These are phyloP conservation scores for Amanita polypyramis DNA, from an alignment of 768 basidiomycete genomes.

Conservation along the genomic window DNA sequence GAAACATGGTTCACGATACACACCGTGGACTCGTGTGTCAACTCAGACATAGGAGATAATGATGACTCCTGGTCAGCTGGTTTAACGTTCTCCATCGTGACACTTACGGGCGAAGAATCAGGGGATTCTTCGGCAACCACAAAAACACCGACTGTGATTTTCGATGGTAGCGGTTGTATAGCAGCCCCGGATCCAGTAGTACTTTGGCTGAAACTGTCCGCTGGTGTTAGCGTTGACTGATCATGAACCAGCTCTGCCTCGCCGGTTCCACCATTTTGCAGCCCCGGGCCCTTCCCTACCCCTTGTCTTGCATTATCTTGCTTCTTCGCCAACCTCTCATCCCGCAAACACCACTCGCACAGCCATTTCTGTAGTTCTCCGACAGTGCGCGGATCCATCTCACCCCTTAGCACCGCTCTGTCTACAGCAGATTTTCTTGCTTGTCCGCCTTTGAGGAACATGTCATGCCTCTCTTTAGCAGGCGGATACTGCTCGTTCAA, in stretches of 20 bases:
- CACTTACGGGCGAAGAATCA: background rate
- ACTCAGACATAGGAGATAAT: background rate
- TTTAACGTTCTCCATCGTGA: background rate
- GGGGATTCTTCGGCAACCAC: background rate
- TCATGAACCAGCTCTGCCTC: background rate
- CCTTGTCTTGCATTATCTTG: background rate
- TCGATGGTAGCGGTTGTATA: background rate
- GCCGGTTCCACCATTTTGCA: background rate
- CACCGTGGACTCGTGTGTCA: background rate
- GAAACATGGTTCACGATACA: background rate
- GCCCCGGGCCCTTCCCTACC: background rate
- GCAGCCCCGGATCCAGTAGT: background rate
- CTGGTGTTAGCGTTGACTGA: background rate
- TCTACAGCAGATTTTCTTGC: slow-evolving; percentile 30
- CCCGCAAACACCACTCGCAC: slow-evolving; percentile 34
- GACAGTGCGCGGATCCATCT: slow-evolving; percentile 31
- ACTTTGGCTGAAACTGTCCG: background rate
- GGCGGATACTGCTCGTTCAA: slow-evolving; percentile 48
- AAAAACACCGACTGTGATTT: background rate
- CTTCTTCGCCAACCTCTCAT: slow-evolving; percentile 9
- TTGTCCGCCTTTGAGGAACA: slow-evolving; percentile 50
- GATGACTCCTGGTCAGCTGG: background rate
- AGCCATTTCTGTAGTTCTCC: slow-evolving; percentile 23
- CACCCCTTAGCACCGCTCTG: slow-evolving; percentile 25
- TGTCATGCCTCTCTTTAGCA: slow-evolving; percentile 33